Evolutionary conservation across 306 rosid genomes (phyloP).

Genomic region (Leucaena leucocephala): DNA sequence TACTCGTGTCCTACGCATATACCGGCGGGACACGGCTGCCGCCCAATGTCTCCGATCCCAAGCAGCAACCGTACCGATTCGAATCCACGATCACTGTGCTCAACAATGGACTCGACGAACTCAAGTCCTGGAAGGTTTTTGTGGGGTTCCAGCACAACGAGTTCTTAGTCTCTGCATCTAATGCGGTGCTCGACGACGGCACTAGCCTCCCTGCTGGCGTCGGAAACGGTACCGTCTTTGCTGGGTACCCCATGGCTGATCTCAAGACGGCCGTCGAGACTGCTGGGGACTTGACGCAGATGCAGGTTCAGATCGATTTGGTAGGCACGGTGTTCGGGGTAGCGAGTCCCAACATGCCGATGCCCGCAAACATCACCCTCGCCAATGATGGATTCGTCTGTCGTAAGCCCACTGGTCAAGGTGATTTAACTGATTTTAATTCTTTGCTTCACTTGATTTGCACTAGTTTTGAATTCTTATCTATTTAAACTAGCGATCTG

Average conservation of each 20-base stretch:
- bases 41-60: slow-evolving; percentile 42
- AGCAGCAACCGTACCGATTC: slow-evolving; percentile 62
- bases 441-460: not conserved
- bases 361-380: slow-evolving; percentile 64
- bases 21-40: slow-evolving; percentile 42
- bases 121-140: slow-evolving; percentile 73
- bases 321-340: slow-evolving; percentile 75
- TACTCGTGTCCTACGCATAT: slow-evolving; percentile 65
- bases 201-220: slow-evolving; percentile 49
- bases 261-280: slow-evolving; percentile 83
- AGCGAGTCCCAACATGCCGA: slow-evolving; percentile 61
- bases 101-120: slow-evolving; percentile 67
- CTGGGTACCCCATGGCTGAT: slow-evolving; percentile 63
- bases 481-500: not conserved
- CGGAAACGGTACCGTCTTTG: slow-evolving; percentile 74
- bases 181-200: slow-evolving; percentile 69
- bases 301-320: slow-evolving; percentile 65
- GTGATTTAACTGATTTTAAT: slow-evolving; percentile 31
- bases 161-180: slow-evolving; percentile 62
- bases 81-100: slow-evolving; percentile 69
- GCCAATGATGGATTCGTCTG: slow-evolving; percentile 77
- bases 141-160: slow-evolving; percentile 76
- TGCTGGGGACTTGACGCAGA: slow-evolving; percentile 86
- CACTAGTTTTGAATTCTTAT: not conserved
- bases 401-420: slow-evolving; percentile 45